Base-by-base conservation (phyloP, 2,329 filamentous ascomycete species). In the Colletotrichum destructivum region DNA sequence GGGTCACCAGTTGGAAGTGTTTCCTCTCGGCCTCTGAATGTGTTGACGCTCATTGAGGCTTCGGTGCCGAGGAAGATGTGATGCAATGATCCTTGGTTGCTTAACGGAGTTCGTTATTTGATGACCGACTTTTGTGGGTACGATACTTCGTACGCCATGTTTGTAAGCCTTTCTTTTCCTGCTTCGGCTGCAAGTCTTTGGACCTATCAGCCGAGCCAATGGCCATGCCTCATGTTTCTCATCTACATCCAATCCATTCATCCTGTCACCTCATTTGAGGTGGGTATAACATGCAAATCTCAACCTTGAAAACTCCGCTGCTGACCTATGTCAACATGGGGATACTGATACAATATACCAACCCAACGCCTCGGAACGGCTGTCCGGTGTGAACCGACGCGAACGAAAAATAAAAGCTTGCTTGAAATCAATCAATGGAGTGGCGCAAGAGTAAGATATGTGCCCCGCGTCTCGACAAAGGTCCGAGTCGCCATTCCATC, bases 331-430 rank as follows among this genome's bases (percentile, higher is more conserved):
- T 54, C 40, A 44, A 42, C 52, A 46, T 51, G n/a, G 23, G 38
- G 26, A 75, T 76, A 73, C 69, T 71, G 65, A 66, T 74, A 69
- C 77, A 78, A 75, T 74, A 74, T 74, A 75, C 76, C 77, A 78
- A 76, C 65, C 66, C 49, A 46, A 69, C 31, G 62, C 51, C 66
- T n/a, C 38, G 13, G 13, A 40, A 62, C 66, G 59, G 54, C 59
- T 63, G 23, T 35, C 54, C 57, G 44, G 35, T 63, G 38, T 62
- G 23, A 11, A 46, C 62, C 52, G 44, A 66, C n/a, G 31, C 56
- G 16, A 52, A 23, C 9, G 31, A 46, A 38, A 23, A 23, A 23
- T 4, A 23, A 55, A 26, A 46, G 13, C 65, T 57, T 52, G 31
- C 35, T 60, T 56, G 46, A 16, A 31, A 31, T 35, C 23, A 8